Conservation (phyloP, 1,139 yeast species). For the Protomyces gravidus region DNA sequence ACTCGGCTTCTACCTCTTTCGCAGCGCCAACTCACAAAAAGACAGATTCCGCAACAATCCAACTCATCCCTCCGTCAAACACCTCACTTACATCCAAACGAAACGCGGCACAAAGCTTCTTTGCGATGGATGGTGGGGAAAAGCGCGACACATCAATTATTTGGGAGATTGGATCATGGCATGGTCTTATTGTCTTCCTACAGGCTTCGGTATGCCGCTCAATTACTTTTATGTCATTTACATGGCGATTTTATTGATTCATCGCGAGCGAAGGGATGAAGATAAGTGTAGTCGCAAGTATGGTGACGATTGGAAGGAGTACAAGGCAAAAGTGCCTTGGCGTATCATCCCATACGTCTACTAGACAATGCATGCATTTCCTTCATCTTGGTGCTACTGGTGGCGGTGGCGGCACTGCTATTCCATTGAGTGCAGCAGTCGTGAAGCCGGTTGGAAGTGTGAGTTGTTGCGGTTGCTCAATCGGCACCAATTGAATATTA, state of each 20-base stretch:
- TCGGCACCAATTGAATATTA: neutral
- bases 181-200: constrained; percentile 86
- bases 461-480: neutral
- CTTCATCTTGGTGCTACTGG: too few species aligned
- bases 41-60: constrained; percentile 66
- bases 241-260: constrained; percentile 74
- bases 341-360: constrained; percentile 85
- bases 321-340: constrained; percentile 75
- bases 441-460: neutral
- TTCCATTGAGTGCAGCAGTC: neutral
- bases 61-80: constrained; percentile 55
- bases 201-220: constrained; percentile 74
- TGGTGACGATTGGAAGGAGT: constrained; percentile 78
- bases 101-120: constrained; percentile 65
- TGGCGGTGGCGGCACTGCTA: neutral
- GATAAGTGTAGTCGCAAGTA: constrained; percentile 83
- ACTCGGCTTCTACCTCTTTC: constrained; percentile 76
- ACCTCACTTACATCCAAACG: constrained; percentile 65
- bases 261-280: constrained; percentile 88
- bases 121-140: constrained; percentile 94
- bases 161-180: constrained; percentile 94
- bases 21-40: constrained; percentile 77
- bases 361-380: constrained; percentile 39
- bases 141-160: constrained; percentile 87
- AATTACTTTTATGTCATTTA: constrained; percentile 84